phyloP scores from a whole-genome alignment of 2,329 filamentous ascomycete species.

The Daldinia sp. region DNA sequence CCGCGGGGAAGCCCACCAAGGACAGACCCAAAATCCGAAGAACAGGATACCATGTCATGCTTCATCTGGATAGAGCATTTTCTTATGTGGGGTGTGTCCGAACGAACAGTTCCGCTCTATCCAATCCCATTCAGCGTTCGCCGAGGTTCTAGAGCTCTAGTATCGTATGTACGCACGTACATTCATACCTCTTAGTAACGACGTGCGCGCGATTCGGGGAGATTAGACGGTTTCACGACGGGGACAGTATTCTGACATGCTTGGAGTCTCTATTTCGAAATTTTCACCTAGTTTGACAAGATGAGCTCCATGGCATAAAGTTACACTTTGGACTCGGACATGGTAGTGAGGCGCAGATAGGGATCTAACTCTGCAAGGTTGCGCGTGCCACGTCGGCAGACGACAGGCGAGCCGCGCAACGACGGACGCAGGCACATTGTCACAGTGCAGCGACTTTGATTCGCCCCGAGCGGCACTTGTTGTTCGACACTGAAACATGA shows the following conservation, averaged over 20 bases:
- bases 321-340: constrained; percentile 22
- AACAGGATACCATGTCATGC: constrained; percentile 21
- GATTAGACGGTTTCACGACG: constrained; percentile 32
- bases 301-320: constrained; percentile 20
- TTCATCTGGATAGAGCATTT: constrained; percentile 18
- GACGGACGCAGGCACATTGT: constrained; percentile 43
- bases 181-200: constrained; percentile 5
- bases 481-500: constrained; percentile 47
- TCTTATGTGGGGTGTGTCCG: constrained; percentile 26
- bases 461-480: constrained; percentile 40
- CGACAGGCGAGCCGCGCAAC: constrained; percentile 41
- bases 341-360: constrained; percentile 34
- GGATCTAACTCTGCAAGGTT: constrained; percentile 37
- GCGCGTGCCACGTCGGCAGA: constrained; percentile 38
- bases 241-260: constrained; percentile 15
- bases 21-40: constrained; percentile 17
- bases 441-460: constrained; percentile 39
- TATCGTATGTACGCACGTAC: constrained; percentile 16
- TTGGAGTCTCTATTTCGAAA: constrained; percentile 10
- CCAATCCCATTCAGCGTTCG: constrained; percentile 19
- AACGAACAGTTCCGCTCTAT: constrained; percentile 24
- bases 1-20: constrained; percentile 17
- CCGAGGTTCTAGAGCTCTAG: constrained; percentile 34
- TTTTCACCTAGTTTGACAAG: constrained; percentile 27
- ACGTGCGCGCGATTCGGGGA: constrained; percentile 18